phyloP scores from a whole-genome alignment of 176 grass and related monocot genomes.

The Oryza glumipatula region DNA sequence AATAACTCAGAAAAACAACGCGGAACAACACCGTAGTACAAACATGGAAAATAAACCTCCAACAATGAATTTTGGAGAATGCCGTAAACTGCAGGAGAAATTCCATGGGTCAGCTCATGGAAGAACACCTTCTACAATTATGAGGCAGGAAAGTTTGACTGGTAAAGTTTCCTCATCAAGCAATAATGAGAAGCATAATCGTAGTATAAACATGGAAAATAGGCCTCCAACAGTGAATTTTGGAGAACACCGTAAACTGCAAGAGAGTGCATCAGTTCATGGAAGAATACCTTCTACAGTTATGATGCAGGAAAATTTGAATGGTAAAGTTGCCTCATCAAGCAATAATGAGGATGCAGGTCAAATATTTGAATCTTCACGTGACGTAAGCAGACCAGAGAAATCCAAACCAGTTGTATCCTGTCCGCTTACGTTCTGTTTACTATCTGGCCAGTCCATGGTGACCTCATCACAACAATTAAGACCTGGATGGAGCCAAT shows the following conservation, averaged over 20 bases:
- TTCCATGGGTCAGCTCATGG: constrained; percentile 10
- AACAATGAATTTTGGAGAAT: background rate
- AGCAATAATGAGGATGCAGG: background rate
- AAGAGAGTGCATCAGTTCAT: constrained; percentile 16
- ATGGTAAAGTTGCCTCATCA: constrained; percentile 35
- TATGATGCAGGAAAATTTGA: constrained; percentile 40
- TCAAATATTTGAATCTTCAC: background rate
- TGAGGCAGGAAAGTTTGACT: constrained; percentile 41
- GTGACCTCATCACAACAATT: constrained; percentile 7
- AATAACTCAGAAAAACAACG: constrained; percentile 2
- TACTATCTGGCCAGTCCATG: background rate
- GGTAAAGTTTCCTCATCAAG: constrained; percentile 34
- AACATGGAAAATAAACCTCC: constrained; percentile 24
- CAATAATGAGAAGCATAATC: background rate
- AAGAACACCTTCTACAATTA: constrained; percentile 17
- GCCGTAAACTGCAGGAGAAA: background rate
- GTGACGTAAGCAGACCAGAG: background rate
- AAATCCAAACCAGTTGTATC: constrained; percentile 12
- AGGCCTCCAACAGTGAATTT: background rate
- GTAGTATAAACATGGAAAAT: constrained; percentile 27
- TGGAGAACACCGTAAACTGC: background rate
- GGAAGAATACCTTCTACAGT: constrained; percentile 18
- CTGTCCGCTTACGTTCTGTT: background rate
- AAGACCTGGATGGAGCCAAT: constrained; percentile 21
- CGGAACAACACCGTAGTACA: background rate